phyloP scores from a whole-genome alignment of 179 eudicot species.

The Spergularia azorica region DNA sequence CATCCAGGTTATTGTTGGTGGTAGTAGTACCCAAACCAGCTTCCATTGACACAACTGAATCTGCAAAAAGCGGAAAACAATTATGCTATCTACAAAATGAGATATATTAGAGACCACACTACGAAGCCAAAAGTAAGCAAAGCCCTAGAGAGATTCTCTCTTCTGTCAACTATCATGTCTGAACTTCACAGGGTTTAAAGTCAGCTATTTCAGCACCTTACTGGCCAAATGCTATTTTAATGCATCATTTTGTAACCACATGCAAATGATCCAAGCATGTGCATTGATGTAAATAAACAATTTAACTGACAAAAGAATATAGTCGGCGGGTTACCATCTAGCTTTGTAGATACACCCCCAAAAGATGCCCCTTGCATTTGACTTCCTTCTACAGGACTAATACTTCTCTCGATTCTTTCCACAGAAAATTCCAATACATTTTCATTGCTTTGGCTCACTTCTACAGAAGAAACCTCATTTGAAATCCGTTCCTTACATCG shows the following conservation, averaged over 20 bases:
- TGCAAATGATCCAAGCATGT: neutral
- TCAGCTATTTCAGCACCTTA: neutral
- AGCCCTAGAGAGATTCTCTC: neutral
- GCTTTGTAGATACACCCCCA: slow-evolving; percentile 2
- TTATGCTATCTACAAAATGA: neutral
- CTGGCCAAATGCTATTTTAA: neutral
- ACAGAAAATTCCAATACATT: slow-evolving; percentile 15
- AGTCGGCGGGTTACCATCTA: slow-evolving; percentile 1
- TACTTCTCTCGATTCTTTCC: slow-evolving; percentile 11
- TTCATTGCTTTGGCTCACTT: slow-evolving; percentile 16
- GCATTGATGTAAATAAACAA: neutral
- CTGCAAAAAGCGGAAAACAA: slow-evolving; percentile 7
- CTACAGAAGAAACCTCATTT: slow-evolving; percentile 12
- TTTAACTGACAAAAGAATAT: neutral
- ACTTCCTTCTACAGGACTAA: slow-evolving; percentile 7
- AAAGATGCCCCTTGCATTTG: neutral
- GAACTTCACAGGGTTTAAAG: neutral
- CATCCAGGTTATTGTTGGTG: slow-evolving; percentile 1
- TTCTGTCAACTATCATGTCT: neutral
- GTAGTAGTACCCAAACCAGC: slow-evolving; percentile 8
- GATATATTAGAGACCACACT: slow-evolving; percentile 3
- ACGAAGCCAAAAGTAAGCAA: neutral
- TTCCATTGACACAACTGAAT: neutral
- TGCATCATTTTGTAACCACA: neutral
- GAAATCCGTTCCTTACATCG: slow-evolving; percentile 8